Percentiles rank a stretch among this genome's conserved stretches.
phyloP scores from a whole-genome alignment of 441 rosid species.

The Adansonia rubrostipa region DNA sequence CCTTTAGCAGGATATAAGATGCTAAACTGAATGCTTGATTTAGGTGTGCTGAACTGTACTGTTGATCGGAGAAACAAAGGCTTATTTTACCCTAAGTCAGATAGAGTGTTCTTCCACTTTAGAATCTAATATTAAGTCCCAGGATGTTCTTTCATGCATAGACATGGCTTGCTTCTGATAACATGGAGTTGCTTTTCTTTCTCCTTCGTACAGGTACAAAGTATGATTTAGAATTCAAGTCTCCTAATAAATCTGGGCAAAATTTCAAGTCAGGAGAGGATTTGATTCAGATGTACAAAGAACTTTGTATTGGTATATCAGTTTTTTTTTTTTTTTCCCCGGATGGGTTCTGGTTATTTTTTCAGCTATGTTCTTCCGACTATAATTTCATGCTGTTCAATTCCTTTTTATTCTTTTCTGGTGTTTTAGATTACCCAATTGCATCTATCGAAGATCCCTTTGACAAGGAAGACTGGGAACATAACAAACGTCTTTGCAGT shows the following conservation, averaged over 20 bases:
- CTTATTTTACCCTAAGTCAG: constrained; percentile 7
- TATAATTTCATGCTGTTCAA: constrained; percentile 5
- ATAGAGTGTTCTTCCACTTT: constrained; percentile 21
- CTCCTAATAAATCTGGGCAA: constrained; percentile 73
- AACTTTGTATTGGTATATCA: constrained; percentile 76
- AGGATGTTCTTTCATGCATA: constrained; percentile 4
- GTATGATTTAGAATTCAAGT: constrained; percentile 85
- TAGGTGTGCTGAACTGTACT: background rate
- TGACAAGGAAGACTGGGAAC: constrained; percentile 98
- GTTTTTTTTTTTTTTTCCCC: no score
- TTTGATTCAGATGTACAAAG: constrained; percentile 90
- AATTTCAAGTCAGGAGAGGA: constrained; percentile 95
- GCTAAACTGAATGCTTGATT: background rate
- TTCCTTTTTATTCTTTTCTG: constrained; percentile 23
- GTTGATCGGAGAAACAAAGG: background rate
- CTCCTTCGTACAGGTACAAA: constrained; percentile 64
- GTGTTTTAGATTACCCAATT: constrained; percentile 69
- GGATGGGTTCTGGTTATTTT: constrained; percentile 19
- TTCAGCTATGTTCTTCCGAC: constrained; percentile 17
- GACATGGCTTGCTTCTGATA: constrained; percentile 14
- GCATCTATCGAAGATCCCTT: constrained; percentile 94
- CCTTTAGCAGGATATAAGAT: constrained; percentile 11
- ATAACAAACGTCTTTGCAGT: constrained; percentile 61
- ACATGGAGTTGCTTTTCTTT: constrained; percentile 12
- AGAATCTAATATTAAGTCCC: background rate